phyloP scores from a whole-genome alignment of 1,284 basidiomycete species.

The Porogramme epimiltina region DNA sequence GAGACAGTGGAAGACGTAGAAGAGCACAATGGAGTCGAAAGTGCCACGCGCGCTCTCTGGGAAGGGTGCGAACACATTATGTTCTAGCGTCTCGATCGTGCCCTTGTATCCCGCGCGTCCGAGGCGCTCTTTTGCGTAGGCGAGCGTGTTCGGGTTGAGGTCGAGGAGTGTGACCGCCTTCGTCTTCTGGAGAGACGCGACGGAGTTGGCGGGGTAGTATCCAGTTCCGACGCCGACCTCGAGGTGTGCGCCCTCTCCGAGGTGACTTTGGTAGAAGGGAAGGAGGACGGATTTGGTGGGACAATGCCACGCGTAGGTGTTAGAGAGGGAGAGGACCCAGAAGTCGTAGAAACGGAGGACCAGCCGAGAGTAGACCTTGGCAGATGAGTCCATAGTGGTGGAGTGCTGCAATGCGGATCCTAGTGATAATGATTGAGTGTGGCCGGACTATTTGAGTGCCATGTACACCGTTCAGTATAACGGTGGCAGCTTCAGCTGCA shows the following conservation, averaged over 20 bases:
- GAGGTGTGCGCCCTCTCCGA: conserved; percentile 23
- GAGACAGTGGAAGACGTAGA: conserved; percentile 29
- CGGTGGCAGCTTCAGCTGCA: no score
- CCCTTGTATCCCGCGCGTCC: conserved; percentile 21
- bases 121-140: conserved; percentile 11
- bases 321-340: conserved; percentile 23
- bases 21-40: conserved; percentile 27
- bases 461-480: no score
- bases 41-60: conserved; percentile 8
- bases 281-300: conserved; percentile 19
- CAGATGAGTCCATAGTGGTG: conserved; percentile 19
- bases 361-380: conserved; percentile 14
- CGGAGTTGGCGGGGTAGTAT: conserved; percentile 24
- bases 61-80: conserved; percentile 22
- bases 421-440: no score
- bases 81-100: conserved; percentile 16
- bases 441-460: no score
- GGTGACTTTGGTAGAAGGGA: conserved; percentile 24
- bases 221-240: conserved; percentile 29
- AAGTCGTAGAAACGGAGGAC: conserved; percentile 24
- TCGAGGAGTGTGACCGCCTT: conserved; percentile 24
- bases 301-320: conserved; percentile 26
- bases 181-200: conserved; percentile 13
- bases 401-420: no score
- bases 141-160: conserved; percentile 24